Evolutionary conservation across 805 yeast species (phyloP).

Genomic region (Zygosaccharomyces siamensis): DNA sequence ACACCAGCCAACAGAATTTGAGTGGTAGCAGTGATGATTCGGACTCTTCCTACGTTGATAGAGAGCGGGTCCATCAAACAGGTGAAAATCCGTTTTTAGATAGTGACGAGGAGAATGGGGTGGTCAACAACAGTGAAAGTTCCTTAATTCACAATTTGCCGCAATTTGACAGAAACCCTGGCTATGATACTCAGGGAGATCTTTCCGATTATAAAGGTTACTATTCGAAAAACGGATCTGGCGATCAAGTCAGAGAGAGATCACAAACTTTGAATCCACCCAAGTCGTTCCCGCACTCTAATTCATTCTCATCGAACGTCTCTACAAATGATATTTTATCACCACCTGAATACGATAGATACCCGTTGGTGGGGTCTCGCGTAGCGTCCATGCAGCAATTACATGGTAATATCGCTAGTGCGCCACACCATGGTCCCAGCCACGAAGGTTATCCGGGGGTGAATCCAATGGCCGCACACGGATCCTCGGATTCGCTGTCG

Average conservation of each 20-base stretch:
- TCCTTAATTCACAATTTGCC: slow-evolving; percentile 8
- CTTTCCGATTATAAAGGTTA: slow-evolving; percentile 32
- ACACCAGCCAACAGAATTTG: slow-evolving; percentile 12
- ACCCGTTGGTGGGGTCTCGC: slow-evolving; percentile 57
- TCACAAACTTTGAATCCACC: slow-evolving; percentile 6
- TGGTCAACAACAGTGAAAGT: slow-evolving; percentile 10
- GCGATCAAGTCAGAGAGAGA: not conserved
- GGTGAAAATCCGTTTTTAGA: slow-evolving; percentile 14
- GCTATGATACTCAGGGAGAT: slow-evolving; percentile 3
- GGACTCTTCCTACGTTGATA: not conserved
- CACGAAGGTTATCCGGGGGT: not conserved
- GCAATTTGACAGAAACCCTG: not conserved
- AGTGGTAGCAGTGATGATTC: slow-evolving; percentile 7
- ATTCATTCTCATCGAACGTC: slow-evolving; percentile 14
- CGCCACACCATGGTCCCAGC: slow-evolving; percentile 6
- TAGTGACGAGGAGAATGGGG: slow-evolving; percentile 16
- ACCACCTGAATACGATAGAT: slow-evolving; percentile 62
- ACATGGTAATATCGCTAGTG: slow-evolving; percentile 5
- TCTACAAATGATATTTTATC: slow-evolving; percentile 28
- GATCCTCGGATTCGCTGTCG: slow-evolving; percentile 26
- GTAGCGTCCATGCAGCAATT: slow-evolving; percentile 46
- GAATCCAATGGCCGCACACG: slow-evolving; percentile 31
- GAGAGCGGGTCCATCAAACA: not conserved
- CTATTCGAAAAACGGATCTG: slow-evolving; percentile 23
- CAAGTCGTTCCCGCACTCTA: slow-evolving; percentile 16